Evolutionary conservation across 2,329 filamentous ascomycete genomes (phyloP).

Genomic region (Colletotrichum spaethianum): DNA sequence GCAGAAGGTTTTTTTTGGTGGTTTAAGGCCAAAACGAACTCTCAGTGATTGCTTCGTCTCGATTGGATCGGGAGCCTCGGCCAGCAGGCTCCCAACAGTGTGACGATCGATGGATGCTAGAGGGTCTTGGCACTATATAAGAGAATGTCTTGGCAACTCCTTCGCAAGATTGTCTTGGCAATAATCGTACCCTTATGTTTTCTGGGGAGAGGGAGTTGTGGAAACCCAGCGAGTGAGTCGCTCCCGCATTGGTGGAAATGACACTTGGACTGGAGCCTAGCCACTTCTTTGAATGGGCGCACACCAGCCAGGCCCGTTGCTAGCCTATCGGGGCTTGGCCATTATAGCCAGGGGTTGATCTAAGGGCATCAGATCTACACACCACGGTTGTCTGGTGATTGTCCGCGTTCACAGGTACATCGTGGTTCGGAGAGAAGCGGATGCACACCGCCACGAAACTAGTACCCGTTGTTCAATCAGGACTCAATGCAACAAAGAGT

Average conservation of each 20-base stretch:
- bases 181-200: conserved; percentile 7
- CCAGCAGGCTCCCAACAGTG: conserved; percentile 10
- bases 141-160: conserved; percentile 31
- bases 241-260: conserved; percentile 27
- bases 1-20: background rate
- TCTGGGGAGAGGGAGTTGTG: conserved; percentile 18
- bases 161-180: conserved; percentile 29
- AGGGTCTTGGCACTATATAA: conserved; percentile 20
- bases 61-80: conserved; percentile 5
- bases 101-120: conserved; percentile 7
- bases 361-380: conserved; percentile 6
- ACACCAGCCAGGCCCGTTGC: conserved; percentile 3
- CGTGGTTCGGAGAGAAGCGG: conserved; percentile 5
- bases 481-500: conserved; percentile 8
- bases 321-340: conserved; percentile 19
- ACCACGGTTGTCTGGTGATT: conserved; percentile 6
- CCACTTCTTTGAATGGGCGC: background rate
- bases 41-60: background rate
- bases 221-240: background rate
- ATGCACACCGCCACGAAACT: conserved; percentile 23
- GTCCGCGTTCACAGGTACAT: background rate
- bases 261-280: background rate
- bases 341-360: background rate
- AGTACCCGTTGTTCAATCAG: background rate
- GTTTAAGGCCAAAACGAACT: background rate